Conservation (phyloP, 2,329 filamentous ascomycete species). For the Fusarium miscanthi region DNA sequence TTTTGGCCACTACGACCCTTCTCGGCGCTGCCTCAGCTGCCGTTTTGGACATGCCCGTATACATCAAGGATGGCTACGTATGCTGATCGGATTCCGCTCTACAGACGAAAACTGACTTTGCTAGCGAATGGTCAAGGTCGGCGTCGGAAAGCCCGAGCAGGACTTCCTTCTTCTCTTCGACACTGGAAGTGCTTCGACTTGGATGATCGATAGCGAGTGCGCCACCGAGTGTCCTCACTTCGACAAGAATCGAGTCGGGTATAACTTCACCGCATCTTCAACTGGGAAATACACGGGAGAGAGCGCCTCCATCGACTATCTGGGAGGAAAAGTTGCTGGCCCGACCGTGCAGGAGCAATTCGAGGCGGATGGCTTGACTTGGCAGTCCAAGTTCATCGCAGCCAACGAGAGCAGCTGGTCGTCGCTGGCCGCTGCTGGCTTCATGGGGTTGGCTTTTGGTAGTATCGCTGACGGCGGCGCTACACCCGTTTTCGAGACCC, state of each 20-base stretch:
- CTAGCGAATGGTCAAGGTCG: constrained; percentile 20
- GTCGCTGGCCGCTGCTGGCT: constrained; percentile 48
- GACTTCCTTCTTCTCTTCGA: constrained; percentile 48
- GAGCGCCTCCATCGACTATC: constrained; percentile 44
- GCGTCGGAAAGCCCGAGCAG: constrained; percentile 45
- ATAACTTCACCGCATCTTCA: constrained; percentile 43
- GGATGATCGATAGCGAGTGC: constrained; percentile 47
- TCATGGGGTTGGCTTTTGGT: constrained; percentile 50
- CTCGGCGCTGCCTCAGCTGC: constrained; percentile 11
- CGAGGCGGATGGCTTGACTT: constrained; percentile 27
- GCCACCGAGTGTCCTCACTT: constrained; percentile 43
- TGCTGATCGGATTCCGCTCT: not conserved
- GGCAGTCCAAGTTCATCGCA: constrained; percentile 47
- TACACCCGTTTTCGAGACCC: constrained; percentile 48
- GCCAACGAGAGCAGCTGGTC: constrained; percentile 47
- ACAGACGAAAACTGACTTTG: not conserved
- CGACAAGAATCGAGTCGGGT: constrained; percentile 43
- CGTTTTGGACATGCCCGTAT: constrained; percentile 21
- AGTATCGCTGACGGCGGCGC: constrained; percentile 47
- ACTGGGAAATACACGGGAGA: constrained; percentile 39
- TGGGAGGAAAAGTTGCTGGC: constrained; percentile 47
- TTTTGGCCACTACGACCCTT: constrained; percentile 8
- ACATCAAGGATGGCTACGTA: constrained; percentile 20
- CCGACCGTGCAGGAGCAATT: constrained; percentile 46
- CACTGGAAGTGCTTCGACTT: constrained; percentile 51